Conservation (phyloP, 768 basidiomycete genomes). For the Amanita brunnescens region DNA sequence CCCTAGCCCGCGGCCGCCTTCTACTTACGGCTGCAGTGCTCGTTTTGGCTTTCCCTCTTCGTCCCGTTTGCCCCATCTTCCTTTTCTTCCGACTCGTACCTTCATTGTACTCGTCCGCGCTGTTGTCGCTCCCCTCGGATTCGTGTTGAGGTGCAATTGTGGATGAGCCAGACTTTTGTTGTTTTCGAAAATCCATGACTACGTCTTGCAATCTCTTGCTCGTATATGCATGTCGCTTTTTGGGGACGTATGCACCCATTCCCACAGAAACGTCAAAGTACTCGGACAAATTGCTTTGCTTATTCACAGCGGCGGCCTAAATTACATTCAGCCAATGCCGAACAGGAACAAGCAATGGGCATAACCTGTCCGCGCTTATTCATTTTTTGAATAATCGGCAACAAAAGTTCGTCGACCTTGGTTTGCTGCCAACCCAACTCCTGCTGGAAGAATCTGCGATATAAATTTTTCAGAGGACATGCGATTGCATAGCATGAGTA, state of each 20-base stretch:
- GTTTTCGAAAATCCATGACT: slow-evolving; percentile 72
- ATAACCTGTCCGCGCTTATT: slow-evolving; percentile 67
- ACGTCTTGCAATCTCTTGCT: slow-evolving; percentile 85
- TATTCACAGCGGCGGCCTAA: slow-evolving; percentile 57
- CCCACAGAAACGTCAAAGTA: slow-evolving; percentile 70
- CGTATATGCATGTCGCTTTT: slow-evolving; percentile 72
- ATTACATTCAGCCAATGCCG: slow-evolving; percentile 1
- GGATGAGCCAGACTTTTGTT: slow-evolving; percentile 26
- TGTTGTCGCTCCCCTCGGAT: slow-evolving; percentile 6
- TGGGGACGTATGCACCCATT: slow-evolving; percentile 63
- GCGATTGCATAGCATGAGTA: neutral
- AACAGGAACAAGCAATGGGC: neutral
- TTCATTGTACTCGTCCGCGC: slow-evolving; percentile 14
- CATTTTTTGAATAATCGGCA: slow-evolving; percentile 88
- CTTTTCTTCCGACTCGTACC: slow-evolving; percentile 19
- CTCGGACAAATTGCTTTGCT: slow-evolving; percentile 65
- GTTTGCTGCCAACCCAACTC: slow-evolving; percentile 76
- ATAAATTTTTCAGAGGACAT: neutral
- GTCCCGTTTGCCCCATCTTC: slow-evolving; percentile 14
- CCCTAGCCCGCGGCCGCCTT: slow-evolving; percentile 5
- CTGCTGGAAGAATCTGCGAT: slow-evolving; percentile 53
- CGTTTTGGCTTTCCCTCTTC: slow-evolving; percentile 10
- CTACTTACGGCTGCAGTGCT: slow-evolving; percentile 4
- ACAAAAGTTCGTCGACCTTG: slow-evolving; percentile 86
- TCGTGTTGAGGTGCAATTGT: slow-evolving; percentile 11